Base-by-base conservation (phyloP, 768 basidiomycete species). In the Panus rudis region DNA sequence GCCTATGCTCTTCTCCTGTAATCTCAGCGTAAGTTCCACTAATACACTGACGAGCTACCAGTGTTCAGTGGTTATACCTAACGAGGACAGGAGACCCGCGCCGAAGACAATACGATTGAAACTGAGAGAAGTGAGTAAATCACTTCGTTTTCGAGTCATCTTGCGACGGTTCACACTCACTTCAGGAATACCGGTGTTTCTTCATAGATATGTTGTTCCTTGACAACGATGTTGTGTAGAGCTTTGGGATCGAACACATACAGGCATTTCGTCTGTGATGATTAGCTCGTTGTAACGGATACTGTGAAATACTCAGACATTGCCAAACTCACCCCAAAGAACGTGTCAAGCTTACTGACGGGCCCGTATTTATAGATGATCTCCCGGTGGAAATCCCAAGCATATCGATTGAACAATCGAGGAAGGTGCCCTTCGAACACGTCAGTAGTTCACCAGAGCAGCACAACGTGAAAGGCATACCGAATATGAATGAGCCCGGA, bases 301-400 rank as follows among this genome's bases (percentile, higher is more conserved):
- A n/a, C n/a, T n/a, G n/a, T n/a, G n/a, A n/a, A n/a, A n/a, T n/a
- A n/a, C n/a, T n/a, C n/a, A n/a, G n/a, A n/a, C n/a, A n/a, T n/a
- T n/a, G n/a, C n/a, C n/a, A n/a, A 2, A 4, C 1, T 14, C 6
- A 73, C 72, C 31, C 73, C 73, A 39, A 74, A 72, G 45, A 73
- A 66, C 6, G 72, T 72, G 28, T 68, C 52, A 4, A 75, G 59
- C 51, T 65, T 73, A 17, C 66, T 69, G 45, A 75, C 60, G 3
- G 67, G 66, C 3, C 69, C 71, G 43, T 67, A 76, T 1, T 44
- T 43, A 4, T 52, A 30, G 1, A 37, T 43, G 4, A 62, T 39
- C 4, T 46, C 13, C 4, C 42, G 30, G 5, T 42, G 41, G 34
- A 41, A 47, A 2, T 22, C 17, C 46, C 46, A 47, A 1, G 40